These are phyloP conservation scores for Mycena vitilis DNA, from an alignment of 768 basidiomycete genomes.

Conservation along the genomic window DNA sequence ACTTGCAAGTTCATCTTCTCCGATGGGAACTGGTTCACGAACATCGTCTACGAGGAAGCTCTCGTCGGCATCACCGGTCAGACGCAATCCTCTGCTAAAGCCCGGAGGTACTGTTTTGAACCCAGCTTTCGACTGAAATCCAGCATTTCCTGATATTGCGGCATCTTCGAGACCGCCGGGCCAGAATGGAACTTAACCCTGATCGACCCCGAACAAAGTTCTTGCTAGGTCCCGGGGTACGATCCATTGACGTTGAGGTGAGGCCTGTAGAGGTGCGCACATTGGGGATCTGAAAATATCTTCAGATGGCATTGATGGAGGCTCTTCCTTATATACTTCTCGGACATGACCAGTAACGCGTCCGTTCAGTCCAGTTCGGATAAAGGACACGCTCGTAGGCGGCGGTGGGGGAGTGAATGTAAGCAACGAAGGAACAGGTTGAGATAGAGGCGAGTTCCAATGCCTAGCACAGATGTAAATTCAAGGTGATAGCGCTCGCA, in stretches of 20 bases:
- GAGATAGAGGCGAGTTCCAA: conserved; percentile 75
- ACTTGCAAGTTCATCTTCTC: conserved; percentile 33
- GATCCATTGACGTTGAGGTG: conserved; percentile 86
- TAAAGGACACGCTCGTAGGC: conserved; percentile 78
- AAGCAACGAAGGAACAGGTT: conserved; percentile 73
- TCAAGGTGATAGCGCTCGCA: conserved; percentile 28
- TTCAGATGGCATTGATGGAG: conserved; percentile 10
- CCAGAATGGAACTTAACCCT: conserved; percentile 90
- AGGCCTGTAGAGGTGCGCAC: conserved; percentile 72
- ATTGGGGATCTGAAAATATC: conserved; percentile 61
- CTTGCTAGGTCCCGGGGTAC: conserved; percentile 82
- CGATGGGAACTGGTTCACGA: conserved; percentile 19
- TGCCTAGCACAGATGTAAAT: conserved; percentile 58
- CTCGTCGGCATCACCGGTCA: conserved; percentile 72
- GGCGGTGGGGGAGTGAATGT: conserved; percentile 75
- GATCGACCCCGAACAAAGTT: conserved; percentile 96
- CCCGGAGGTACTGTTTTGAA: conserved; percentile 86
- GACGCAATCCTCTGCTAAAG: conserved; percentile 79
- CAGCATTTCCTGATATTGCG: conserved; percentile 38
- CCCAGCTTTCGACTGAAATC: conserved; percentile 51
- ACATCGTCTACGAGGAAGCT: conserved; percentile 48
- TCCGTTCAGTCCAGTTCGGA: conserved; percentile 84
- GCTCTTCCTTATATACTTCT: conserved; percentile 66
- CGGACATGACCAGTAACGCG: conserved; percentile 81
- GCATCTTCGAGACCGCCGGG: conserved; percentile 91